A percentile compares a stretch with the other conserved stretches of the same genome.
Evolutionary conservation across 257 asterid species (phyloP).

Genomic region (Verbascum thapsus): DNA sequence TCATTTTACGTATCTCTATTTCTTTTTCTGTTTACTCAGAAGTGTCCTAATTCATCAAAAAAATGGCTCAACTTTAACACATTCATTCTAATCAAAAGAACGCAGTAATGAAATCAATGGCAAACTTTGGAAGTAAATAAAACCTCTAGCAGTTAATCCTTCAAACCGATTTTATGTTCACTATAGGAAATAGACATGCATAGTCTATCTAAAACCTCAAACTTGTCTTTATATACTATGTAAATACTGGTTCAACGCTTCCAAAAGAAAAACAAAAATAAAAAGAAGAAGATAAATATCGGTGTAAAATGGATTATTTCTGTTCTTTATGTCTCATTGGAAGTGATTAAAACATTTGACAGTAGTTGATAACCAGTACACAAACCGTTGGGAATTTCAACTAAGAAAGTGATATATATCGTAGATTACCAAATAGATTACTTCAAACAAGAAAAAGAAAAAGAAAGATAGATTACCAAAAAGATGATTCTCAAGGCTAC

Average conservation of each 20-base stretch:
- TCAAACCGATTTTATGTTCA: neutral
- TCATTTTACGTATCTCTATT: neutral
- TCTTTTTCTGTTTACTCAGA: neutral
- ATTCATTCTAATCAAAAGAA: neutral
- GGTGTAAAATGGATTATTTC: neutral
- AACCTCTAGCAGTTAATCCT: neutral
- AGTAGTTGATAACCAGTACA: neutral
- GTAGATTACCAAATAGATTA: slow-evolving; percentile 69
- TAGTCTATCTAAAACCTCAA: neutral
- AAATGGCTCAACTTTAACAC: neutral
- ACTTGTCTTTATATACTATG: neutral
- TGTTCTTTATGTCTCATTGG: neutral
- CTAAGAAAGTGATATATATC: neutral
- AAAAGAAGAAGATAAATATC: neutral
- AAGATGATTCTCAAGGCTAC: slow-evolving; percentile 86
- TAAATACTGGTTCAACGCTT: neutral
- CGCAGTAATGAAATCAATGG: neutral
- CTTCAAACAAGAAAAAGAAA: too few relatives aligned
- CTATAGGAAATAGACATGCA: too few relatives aligned
- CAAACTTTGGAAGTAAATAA: neutral
- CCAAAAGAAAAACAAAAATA: neutral
- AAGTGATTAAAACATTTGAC: neutral
- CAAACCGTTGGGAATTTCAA: neutral
- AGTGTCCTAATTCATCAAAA: neutral
- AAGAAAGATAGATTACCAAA: slow-evolving; percentile 73